phyloP scores from a whole-genome alignment of 2,329 filamentous ascomycete species.

The Penicillium sp. region DNA sequence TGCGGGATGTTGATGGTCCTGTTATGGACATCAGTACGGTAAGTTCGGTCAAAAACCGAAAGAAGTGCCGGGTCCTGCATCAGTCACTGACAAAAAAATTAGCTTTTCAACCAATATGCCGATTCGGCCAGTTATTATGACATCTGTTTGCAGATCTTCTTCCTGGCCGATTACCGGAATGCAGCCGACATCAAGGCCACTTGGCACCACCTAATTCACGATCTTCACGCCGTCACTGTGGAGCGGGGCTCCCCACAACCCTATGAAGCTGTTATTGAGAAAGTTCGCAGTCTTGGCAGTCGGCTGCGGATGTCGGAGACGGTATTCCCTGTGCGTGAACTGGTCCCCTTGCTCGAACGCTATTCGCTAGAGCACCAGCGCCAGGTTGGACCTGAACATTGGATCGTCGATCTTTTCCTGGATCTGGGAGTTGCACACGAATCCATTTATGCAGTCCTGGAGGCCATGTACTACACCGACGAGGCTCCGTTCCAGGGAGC shows the following conservation, averaged over 20 bases:
- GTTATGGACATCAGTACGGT: constrained; percentile 76
- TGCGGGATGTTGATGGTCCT: constrained; percentile 70
- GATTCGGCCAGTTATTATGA: constrained; percentile 93
- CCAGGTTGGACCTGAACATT: constrained; percentile 50
- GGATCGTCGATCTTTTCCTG: constrained; percentile 66
- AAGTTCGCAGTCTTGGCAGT: constrained; percentile 57
- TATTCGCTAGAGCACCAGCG: constrained; percentile 54
- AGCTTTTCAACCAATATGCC: constrained; percentile 92
- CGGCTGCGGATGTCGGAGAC: constrained; percentile 57
- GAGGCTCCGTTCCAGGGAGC: constrained; percentile 63
- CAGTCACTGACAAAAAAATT: constrained; percentile 7
- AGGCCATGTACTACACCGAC: constrained; percentile 66
- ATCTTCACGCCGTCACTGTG: constrained; percentile 61
- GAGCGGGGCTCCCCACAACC: constrained; percentile 43
- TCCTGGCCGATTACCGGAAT: constrained; percentile 87
- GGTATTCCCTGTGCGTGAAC: constrained; percentile 54
- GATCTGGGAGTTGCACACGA: constrained; percentile 63
- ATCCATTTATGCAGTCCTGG: constrained; percentile 60
- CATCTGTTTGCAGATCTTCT: constrained; percentile 87
- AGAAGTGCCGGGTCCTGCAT: not conserved
- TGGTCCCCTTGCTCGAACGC: constrained; percentile 57
- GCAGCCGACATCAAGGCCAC: constrained; percentile 78
- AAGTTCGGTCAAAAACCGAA: constrained; percentile 41
- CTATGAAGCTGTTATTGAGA: constrained; percentile 52
- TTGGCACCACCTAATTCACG: constrained; percentile 78